A percentile compares a stretch with the other conserved stretches of the same genome.
phyloP scores from a whole-genome alignment of 192 early-diverging fungal species.

The Physocladia obscura region DNA sequence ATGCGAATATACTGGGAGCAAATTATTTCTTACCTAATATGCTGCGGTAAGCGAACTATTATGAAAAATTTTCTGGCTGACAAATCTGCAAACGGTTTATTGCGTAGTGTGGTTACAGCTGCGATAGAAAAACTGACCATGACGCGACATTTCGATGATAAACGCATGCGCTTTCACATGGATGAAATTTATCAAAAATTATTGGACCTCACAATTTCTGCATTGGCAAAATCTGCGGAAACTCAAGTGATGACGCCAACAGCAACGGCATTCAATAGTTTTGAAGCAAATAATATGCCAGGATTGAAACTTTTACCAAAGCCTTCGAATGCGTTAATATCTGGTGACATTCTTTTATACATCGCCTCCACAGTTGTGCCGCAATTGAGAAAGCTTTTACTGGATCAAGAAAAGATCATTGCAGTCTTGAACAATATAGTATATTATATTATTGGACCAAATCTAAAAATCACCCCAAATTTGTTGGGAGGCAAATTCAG shows the following conservation, averaged over 20 bases:
- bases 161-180: constrained; percentile 49
- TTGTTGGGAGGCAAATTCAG: constrained; percentile 7
- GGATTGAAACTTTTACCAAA: neutral
- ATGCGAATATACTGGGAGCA: constrained; percentile 45
- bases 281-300: neutral
- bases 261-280: neutral
- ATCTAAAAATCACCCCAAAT: constrained; percentile 55
- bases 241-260: neutral
- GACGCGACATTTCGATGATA: constrained; percentile 58
- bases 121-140: constrained; percentile 51
- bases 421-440: constrained; percentile 68
- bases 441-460: constrained; percentile 77
- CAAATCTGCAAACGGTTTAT: too few species aligned
- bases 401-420: constrained; percentile 73
- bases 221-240: neutral
- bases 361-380: constrained; percentile 62
- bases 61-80: too few species aligned
- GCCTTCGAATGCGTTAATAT: neutral
- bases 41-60: constrained; percentile 41
- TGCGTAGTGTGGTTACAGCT: constrained; percentile 56
- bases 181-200: constrained; percentile 38
- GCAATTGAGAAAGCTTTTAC: constrained; percentile 63
- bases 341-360: constrained; percentile 41
- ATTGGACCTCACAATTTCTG: neutral
- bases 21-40: constrained; percentile 65